Evolutionary conservation across 805 yeast species (phyloP).

Genomic region (Pichia eremophila): DNA sequence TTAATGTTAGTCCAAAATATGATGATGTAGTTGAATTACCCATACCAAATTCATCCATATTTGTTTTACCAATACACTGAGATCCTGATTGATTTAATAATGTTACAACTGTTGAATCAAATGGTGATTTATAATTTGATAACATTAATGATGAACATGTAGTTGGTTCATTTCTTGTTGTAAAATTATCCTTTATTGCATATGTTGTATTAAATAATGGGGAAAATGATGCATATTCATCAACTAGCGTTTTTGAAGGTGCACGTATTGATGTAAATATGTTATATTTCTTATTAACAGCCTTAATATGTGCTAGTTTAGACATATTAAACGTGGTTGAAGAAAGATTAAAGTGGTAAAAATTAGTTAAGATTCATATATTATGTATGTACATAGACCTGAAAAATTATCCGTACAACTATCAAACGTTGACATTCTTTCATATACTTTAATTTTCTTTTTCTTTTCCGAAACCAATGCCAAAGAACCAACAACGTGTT

Average conservation of each 20-base stretch:
- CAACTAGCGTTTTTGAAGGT: not conserved
- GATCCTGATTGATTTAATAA: slow-evolving; percentile 47
- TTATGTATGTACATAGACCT: not conserved
- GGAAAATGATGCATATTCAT: slow-evolving; percentile 1
- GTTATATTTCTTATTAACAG: slow-evolving; percentile 17
- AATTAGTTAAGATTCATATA: too few species aligned
- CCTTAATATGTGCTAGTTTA: slow-evolving; percentile 4
- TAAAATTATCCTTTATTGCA: slow-evolving; percentile 76
- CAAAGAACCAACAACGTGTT: slow-evolving; percentile 10
- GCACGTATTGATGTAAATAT: slow-evolving; percentile 34
- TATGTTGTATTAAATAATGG: slow-evolving; percentile 16
- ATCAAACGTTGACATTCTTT: too few species aligned
- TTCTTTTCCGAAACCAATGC: not conserved
- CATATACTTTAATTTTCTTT: not conserved
- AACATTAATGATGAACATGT: slow-evolving; percentile 73
- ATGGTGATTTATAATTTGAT: slow-evolving; percentile 58
- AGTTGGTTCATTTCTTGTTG: slow-evolving; percentile 52
- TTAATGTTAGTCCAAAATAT: slow-evolving; percentile 45
- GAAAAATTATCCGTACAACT: too few species aligned
- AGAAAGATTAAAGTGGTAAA: not conserved
- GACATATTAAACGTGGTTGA: not conserved
- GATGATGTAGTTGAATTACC: slow-evolving; percentile 65
- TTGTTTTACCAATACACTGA: slow-evolving; percentile 65
- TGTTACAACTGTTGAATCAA: slow-evolving; percentile 62
- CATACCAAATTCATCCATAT: slow-evolving; percentile 97